Evolutionary conservation across 129 eudicot species (phyloP).

Genomic region (Helianthus tuberosus): DNA sequence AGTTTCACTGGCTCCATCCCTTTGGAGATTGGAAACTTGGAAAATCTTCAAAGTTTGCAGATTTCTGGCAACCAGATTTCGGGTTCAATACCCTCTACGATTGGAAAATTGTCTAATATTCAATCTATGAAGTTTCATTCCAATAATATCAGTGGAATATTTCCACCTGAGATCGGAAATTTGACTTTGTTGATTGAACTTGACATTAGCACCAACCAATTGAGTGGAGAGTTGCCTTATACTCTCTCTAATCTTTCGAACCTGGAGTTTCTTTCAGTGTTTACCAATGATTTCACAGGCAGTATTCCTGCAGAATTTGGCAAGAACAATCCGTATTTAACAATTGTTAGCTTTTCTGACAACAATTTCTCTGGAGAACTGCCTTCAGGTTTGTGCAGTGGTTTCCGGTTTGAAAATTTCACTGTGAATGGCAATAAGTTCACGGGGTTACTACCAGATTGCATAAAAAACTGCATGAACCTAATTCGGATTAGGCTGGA

Average conservation of each 20-base stretch:
- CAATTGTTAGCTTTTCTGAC: slow-evolving; percentile 70
- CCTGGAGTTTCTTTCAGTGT: slow-evolving; percentile 43
- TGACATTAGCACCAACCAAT: slow-evolving; percentile 51
- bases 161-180: slow-evolving; percentile 67
- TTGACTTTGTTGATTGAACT: slow-evolving; percentile 46
- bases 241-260: slow-evolving; percentile 51
- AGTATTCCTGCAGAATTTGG: slow-evolving; percentile 55
- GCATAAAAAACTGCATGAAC: slow-evolving; percentile 55
- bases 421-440: slow-evolving; percentile 55
- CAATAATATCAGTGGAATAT: slow-evolving; percentile 61
- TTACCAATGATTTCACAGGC: slow-evolving; percentile 51
- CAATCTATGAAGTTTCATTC: slow-evolving; percentile 37
- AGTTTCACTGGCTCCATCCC: slow-evolving; percentile 65
- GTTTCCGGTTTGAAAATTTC: slow-evolving; percentile 43
- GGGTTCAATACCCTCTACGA: slow-evolving; percentile 60
- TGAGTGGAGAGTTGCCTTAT: slow-evolving; percentile 66
- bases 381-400: slow-evolving; percentile 47
- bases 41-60: slow-evolving; percentile 39
- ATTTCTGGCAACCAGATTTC: slow-evolving; percentile 58
- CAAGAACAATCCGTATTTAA: slow-evolving; percentile 41
- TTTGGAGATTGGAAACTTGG: slow-evolving; percentile 54
- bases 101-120: slow-evolving; percentile 52
- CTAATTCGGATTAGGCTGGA: slow-evolving; percentile 57
- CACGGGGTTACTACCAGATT: slow-evolving; percentile 61
- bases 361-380: slow-evolving; percentile 68